A percentile compares a stretch with the other conserved stretches of the same genome.
Evolutionary conservation across 805 yeast genomes (phyloP).

Genomic region (Candida maris): DNA sequence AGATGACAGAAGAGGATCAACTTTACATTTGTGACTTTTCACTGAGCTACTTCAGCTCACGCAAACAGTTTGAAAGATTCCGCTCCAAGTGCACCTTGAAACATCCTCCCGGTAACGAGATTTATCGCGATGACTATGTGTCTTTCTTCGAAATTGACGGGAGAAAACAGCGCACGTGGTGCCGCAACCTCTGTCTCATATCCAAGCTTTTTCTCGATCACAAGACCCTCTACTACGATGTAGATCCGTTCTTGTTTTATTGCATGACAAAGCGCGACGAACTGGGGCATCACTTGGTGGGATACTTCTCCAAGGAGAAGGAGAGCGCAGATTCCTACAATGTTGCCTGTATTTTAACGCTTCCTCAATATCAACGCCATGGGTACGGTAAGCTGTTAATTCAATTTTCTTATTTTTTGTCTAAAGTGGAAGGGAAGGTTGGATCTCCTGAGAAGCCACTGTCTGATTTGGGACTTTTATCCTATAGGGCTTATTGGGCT

Average conservation of each 20-base stretch:
- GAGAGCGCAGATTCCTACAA: conserved; percentile 94
- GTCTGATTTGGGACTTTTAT: conserved; percentile 87
- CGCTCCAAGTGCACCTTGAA: conserved; percentile 80
- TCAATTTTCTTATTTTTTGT: conserved; percentile 88
- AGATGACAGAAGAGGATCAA: conserved; percentile 86
- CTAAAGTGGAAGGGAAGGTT: conserved; percentile 80
- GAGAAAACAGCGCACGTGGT: conserved; percentile 93
- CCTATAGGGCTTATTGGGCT: conserved; percentile 96
- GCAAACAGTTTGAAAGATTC: conserved; percentile 89
- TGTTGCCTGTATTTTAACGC: conserved; percentile 92
- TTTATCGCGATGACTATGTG: conserved; percentile 86
- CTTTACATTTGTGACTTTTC: conserved; percentile 91
- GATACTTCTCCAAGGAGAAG: conserved; percentile 94
- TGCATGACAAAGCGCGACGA: conserved; percentile 91
- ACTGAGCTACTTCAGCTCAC: conserved; percentile 80
- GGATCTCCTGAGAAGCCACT: conserved; percentile 98
- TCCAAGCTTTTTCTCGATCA: conserved; percentile 91
- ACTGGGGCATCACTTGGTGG: conserved; percentile 92
- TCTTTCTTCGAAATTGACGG: conserved; percentile 98
- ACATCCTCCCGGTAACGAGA: conserved; percentile 99
- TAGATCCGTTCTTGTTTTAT: conserved; percentile 94
- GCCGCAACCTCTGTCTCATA: conserved; percentile 89
- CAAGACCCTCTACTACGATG: conserved; percentile 94
- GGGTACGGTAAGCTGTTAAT: conserved; percentile 92
- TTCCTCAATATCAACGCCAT: conserved; percentile 94